Conservation (phyloP, 768 basidiomycete species). For the Lentinula lateritia region DNA sequence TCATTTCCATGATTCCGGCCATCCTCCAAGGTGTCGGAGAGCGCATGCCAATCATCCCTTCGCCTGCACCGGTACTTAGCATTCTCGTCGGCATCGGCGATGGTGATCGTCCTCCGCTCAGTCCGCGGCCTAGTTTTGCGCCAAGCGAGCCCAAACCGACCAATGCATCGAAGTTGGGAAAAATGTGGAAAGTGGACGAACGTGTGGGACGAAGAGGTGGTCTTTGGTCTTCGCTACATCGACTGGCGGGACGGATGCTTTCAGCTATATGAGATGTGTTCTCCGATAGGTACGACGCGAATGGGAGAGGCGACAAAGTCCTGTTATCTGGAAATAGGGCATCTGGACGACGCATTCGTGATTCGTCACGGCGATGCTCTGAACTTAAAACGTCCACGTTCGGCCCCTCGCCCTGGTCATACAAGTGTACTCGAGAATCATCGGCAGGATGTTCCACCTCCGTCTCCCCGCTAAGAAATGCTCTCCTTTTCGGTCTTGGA, state of each 20-base stretch:
- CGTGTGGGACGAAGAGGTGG: constrained; percentile 1
- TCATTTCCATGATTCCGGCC: background rate
- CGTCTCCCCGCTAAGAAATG: background rate
- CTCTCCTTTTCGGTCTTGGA: constrained; percentile 3
- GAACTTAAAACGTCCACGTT: background rate
- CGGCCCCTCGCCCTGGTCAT: background rate
- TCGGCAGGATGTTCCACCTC: background rate
- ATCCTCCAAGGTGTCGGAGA: background rate
- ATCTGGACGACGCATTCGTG: background rate
- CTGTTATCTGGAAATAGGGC: background rate
- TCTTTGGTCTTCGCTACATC: background rate
- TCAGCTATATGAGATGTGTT: background rate
- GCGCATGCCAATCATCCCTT: background rate
- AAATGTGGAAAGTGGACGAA: constrained; percentile 1
- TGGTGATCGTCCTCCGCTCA: background rate
- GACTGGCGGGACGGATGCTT: background rate
- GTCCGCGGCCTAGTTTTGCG: background rate
- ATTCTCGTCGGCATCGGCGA: background rate
- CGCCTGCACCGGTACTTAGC: background rate
- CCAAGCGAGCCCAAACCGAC: background rate
- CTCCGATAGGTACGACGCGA: background rate
- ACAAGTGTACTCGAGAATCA: background rate
- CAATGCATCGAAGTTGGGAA: constrained; percentile 5
- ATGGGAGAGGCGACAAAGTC: background rate
- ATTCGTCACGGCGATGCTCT: background rate